A percentile compares a stretch with the other conserved stretches of the same genome.
These are phyloP conservation scores for Cetraspora pellucida DNA, from an alignment of 192 early-diverging fungal genomes.

Conservation along the genomic window DNA sequence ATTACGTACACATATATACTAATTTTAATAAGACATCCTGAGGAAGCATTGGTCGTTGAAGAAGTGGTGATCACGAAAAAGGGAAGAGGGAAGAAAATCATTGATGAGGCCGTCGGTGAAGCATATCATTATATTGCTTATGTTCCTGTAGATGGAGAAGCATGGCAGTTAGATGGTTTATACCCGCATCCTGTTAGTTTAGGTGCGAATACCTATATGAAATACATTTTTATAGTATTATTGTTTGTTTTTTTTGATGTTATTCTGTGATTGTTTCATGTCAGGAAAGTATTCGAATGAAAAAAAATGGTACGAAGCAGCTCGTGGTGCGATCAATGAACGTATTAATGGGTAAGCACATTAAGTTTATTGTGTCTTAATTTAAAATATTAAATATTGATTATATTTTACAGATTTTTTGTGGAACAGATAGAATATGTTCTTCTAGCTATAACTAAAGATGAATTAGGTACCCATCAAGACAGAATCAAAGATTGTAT, in stretches of 20 bases:
- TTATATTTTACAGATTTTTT: conserved; percentile 9
- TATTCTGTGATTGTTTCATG: neutral
- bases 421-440: conserved; percentile 53
- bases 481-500: conserved; percentile 33
- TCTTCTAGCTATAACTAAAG: conserved; percentile 50
- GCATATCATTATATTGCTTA: conserved; percentile 21
- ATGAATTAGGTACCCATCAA: conserved; percentile 34
- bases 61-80: neutral
- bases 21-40: neutral
- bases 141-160: conserved; percentile 23
- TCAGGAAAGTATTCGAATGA: conserved; percentile 4
- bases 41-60: conserved; percentile 10
- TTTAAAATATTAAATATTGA: neutral
- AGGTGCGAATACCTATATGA: conserved; percentile 31
- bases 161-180: conserved; percentile 20
- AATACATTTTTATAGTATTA: too few relatives aligned
- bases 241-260: too few relatives aligned
- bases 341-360: neutral
- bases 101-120: neutral
- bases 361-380: neutral
- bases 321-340: neutral
- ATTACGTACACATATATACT: neutral
- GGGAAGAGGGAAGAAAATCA: neutral
- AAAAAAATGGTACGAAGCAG: conserved; percentile 13
- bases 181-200: conserved; percentile 48